A percentile compares a stretch with the other conserved stretches of the same genome.
These are phyloP conservation scores for Pythium diclinum DNA, from an alignment of 352 stramenopile genomes.

Conservation along the genomic window DNA sequence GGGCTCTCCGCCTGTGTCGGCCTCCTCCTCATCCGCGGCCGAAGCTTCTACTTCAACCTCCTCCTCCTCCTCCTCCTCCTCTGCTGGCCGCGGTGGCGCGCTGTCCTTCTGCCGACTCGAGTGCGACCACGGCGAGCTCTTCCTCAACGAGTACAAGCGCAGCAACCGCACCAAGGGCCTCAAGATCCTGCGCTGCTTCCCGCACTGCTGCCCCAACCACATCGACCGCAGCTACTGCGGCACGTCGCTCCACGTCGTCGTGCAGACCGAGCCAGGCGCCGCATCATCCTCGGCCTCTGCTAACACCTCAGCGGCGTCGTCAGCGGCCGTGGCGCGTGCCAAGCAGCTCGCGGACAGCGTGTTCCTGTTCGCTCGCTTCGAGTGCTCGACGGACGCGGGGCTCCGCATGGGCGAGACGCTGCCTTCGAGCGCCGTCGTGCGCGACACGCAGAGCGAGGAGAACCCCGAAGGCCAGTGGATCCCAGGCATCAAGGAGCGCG, in stretches of 20 bases:
- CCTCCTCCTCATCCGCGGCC: not conserved
- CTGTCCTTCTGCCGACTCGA: conserved; percentile 54
- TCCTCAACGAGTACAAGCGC: conserved; percentile 65
- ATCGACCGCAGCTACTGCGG: conserved; percentile 32
- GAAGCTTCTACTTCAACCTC: not conserved
- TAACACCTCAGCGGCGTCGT: not conserved
- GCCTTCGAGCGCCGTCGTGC: conserved; percentile 37
- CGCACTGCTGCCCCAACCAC: conserved; percentile 29
- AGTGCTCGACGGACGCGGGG: conserved; percentile 30
- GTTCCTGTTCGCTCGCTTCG: conserved; percentile 35
- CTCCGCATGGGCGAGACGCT: conserved; percentile 42
- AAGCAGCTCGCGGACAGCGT: conserved; percentile 23
- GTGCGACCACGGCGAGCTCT: conserved; percentile 63
- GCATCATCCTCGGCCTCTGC: not conserved
- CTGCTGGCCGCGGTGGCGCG: conserved; percentile 29
- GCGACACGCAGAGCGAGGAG: conserved; percentile 42
- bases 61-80: not conserved
- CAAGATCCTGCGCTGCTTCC: conserved; percentile 56
- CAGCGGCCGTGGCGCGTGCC: not conserved
- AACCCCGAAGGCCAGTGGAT: conserved; percentile 66
- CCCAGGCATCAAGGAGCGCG: conserved; percentile 42
- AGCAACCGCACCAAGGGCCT: conserved; percentile 73
- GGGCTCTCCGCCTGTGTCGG: not conserved
- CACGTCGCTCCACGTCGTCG: conserved; percentile 31
- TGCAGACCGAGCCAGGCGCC: conserved; percentile 19